Evolutionary conservation across 2,329 filamentous ascomycete species (phyloP), one percentile per base, ranked within the genome.

Genomic region (Nemania sp.): DNA sequence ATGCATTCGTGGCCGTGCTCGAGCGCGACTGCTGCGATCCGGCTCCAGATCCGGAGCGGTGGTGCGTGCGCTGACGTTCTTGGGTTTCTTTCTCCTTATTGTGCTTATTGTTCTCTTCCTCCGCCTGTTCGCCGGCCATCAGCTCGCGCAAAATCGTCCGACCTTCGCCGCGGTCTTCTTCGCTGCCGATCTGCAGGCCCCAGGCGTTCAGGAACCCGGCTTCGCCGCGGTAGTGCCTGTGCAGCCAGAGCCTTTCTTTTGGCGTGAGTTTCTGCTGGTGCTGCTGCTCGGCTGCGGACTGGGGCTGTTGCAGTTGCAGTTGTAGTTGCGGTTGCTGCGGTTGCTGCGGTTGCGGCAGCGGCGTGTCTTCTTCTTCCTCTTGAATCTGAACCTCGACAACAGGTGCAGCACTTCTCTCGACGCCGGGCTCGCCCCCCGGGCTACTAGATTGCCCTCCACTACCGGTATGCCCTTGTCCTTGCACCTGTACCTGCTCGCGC

Each of bases 211-310:
- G 51, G 52, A 67, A 67, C 8, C 52, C 61, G 3, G 64, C 62
- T 48, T 67, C 65, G 33, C 65, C 65, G 12, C 64, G 62, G 52
- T 67, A 67, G 34, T 67, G 61, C 24, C 57, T 46, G 51, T 67
- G 65, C 23, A 67, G 43, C 65, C 65, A 67, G 22, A 66, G 55
- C 6, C 64, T 54, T 33, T 67, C 65, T 43, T 62, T 60, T 2
- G 61, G 33, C 9, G 63, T 63, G 17, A 61, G 50, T 6, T 59
- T 59, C 22, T 50, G 48, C 30, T 56, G 42, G 12, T 26, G 36
- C 31, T 49, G 46, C n/a, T 40, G 44, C 12, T 4, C 24, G 5
- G 49, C 40, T 37, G 17, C n/a, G n/a, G n/a, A n/a, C n/a, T n/a
- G n/a, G n/a, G n/a, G n/a, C n/a, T n/a, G n/a, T n/a, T n/a, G n/a